These are phyloP conservation scores for Dissophora ornata DNA, from an alignment of 192 early-diverging fungal genomes.

Conservation along the genomic window DNA sequence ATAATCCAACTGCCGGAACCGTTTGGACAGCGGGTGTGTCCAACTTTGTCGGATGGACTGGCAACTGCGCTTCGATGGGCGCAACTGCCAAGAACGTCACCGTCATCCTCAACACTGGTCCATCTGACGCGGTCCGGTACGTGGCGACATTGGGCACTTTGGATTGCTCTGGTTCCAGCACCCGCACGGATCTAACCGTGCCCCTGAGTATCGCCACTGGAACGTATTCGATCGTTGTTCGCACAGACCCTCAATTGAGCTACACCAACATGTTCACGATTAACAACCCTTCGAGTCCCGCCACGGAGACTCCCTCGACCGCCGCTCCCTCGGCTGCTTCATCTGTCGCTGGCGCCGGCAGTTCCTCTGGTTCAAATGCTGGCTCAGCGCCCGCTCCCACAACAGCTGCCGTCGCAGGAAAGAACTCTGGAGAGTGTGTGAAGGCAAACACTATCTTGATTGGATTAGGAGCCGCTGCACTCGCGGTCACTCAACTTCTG, in stretches of 20 bases:
- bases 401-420: not conserved
- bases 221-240: slow-evolving; percentile 48
- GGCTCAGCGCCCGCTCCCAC: not conserved
- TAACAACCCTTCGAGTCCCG: slow-evolving; percentile 42
- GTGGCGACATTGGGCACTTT: slow-evolving; percentile 47
- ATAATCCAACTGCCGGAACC: slow-evolving; percentile 48
- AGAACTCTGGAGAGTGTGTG: not conserved
- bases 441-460: not conserved
- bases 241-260: slow-evolving; percentile 43
- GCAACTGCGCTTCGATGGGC: slow-evolving; percentile 52
- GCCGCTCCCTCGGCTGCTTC: slow-evolving; percentile 6
- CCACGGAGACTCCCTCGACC: not conserved
- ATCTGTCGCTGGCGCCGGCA: slow-evolving; percentile 1
- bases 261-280: slow-evolving; percentile 56
- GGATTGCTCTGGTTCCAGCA: slow-evolving; percentile 39
- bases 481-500: slow-evolving; percentile 19
- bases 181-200: slow-evolving; percentile 47
- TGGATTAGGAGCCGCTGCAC: slow-evolving; percentile 16
- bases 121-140: slow-evolving; percentile 47
- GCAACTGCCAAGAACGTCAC: slow-evolving; percentile 45
- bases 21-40: slow-evolving; percentile 49
- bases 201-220: slow-evolving; percentile 31
- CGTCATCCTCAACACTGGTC: slow-evolving; percentile 47
- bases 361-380: no score
- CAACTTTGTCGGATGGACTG: slow-evolving; percentile 55